A percentile compares a stretch with the other conserved stretches of the same genome.
Evolutionary conservation across 106 monocot genomes (phyloP).

Genomic region (Phalaenopsis aphrodite): DNA sequence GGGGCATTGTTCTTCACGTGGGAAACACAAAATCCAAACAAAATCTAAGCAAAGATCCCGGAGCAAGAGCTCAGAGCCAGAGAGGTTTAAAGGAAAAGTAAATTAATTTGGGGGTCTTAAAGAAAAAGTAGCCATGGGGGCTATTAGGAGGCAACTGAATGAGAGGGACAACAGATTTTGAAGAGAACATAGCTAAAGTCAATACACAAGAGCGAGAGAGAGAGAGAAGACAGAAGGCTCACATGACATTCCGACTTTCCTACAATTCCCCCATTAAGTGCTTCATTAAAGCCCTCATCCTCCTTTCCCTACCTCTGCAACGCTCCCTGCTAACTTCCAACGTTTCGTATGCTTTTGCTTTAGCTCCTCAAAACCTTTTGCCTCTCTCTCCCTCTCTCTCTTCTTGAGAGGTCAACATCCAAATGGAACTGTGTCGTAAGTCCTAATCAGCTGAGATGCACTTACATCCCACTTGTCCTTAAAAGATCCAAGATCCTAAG

Average conservation of each 20-base stretch:
- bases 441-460: slow-evolving; percentile 27
- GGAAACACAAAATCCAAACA: slow-evolving; percentile 49
- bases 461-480: slow-evolving; percentile 17
- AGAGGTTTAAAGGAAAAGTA: slow-evolving; percentile 26
- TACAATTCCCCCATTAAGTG: slow-evolving; percentile 24
- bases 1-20: slow-evolving; percentile 40
- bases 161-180: slow-evolving; percentile 33
- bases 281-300: slow-evolving; percentile 21
- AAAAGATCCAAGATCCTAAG: slow-evolving; percentile 1
- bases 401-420: slow-evolving; percentile 39
- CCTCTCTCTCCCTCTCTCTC: slow-evolving; percentile 12
- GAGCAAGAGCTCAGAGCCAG: slow-evolving; percentile 25
- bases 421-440: slow-evolving; percentile 15
- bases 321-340: slow-evolving; percentile 8
- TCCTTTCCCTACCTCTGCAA: background rate
- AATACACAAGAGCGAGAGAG: background rate
- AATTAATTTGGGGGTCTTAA: slow-evolving; percentile 5
- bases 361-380: background rate
- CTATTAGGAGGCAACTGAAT: slow-evolving; percentile 31
- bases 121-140: slow-evolving; percentile 5
- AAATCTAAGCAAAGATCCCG: slow-evolving; percentile 49
- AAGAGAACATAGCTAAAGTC: slow-evolving; percentile 35
- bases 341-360: slow-evolving; percentile 16
- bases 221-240: slow-evolving; percentile 3
- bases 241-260: slow-evolving; percentile 33